Percentiles rank a stretch among this genome's conserved stretches.
Evolutionary conservation across 805 yeast species (phyloP).

Genomic region (Saccharomycopsis sp.): DNA sequence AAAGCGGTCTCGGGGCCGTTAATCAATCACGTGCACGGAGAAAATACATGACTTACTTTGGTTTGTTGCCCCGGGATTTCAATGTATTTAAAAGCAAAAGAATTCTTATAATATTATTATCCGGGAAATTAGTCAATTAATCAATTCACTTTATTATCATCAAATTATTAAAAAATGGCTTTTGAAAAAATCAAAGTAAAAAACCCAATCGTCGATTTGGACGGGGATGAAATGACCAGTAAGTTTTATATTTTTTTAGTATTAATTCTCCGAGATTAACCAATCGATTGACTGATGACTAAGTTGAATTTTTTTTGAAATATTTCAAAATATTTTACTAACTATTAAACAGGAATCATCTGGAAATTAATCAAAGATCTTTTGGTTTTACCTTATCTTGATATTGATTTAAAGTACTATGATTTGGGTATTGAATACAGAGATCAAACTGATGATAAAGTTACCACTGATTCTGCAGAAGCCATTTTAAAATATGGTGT

Average conservation of each 20-base stretch:
- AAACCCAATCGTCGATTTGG: constrained; percentile 67
- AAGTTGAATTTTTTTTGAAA: neutral
- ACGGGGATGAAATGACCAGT: constrained; percentile 76
- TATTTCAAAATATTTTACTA: neutral
- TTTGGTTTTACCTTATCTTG: constrained; percentile 58
- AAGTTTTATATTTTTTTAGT: neutral
- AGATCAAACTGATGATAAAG: constrained; percentile 61
- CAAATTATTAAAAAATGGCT: constrained; percentile 1
- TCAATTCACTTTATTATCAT: too few relatives aligned
- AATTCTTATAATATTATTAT: too few relatives aligned
- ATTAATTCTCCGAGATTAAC: too few relatives aligned
- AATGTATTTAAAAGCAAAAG: too few relatives aligned
- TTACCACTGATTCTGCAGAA: constrained; percentile 69
- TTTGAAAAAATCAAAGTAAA: constrained; percentile 50
- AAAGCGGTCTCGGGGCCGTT: too few relatives aligned
- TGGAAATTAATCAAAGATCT: constrained; percentile 67
- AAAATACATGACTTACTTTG: too few relatives aligned
- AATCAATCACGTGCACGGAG: too few relatives aligned
- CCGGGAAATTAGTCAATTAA: too few relatives aligned
- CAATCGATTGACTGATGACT: too few relatives aligned
- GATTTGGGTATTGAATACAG: constrained; percentile 61
- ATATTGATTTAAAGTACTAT: constrained; percentile 65
- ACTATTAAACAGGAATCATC: constrained; percentile 40
- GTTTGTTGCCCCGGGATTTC: too few relatives aligned
- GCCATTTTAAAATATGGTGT: constrained; percentile 70